Evolutionary conservation across 805 yeast genomes (phyloP).

Genomic region (Jamesozyma spencerorum): DNA sequence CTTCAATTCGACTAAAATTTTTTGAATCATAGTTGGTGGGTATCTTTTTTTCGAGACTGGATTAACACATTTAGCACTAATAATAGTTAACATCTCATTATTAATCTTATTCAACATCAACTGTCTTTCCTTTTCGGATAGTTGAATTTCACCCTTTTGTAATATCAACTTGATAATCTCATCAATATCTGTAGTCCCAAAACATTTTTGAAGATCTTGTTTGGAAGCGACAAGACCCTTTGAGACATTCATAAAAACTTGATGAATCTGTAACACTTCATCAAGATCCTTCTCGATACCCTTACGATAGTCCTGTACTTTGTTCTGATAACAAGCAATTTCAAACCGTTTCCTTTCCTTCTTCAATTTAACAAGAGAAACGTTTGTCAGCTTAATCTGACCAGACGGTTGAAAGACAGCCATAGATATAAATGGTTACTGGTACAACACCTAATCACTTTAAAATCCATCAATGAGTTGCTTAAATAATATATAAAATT

Average conservation of each 20-base stretch:
- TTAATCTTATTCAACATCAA: conserved; percentile 63
- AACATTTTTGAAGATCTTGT: conserved; percentile 66
- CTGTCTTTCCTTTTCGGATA: conserved; percentile 86
- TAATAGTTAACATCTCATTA: conserved; percentile 72
- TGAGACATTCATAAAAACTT: conserved; percentile 83
- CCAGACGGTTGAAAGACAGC: conserved; percentile 79
- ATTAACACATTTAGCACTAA: conserved; percentile 84
- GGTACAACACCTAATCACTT: too few species aligned
- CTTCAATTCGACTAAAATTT: conserved; percentile 68
- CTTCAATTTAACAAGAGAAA: conserved; percentile 82
- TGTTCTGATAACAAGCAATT: conserved; percentile 92
- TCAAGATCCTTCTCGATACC: conserved; percentile 76
- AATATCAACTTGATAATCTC: conserved; percentile 72
- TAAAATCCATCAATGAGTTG: background rate
- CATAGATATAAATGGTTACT: too few species aligned
- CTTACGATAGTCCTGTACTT: conserved; percentile 85
- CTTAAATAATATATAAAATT: background rate
- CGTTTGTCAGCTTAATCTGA: conserved; percentile 87
- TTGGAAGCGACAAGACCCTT: conserved; percentile 89
- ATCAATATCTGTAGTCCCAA: conserved; percentile 69
- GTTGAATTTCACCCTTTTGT: conserved; percentile 86
- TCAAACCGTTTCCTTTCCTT: conserved; percentile 90
- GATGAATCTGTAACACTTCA: conserved; percentile 94
- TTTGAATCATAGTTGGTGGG: conserved; percentile 90
- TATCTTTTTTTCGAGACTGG: conserved; percentile 85